Evolutionary conservation across 1,284 basidiomycete genomes (phyloP).

Genomic region (Gymnopus androsaceus): DNA sequence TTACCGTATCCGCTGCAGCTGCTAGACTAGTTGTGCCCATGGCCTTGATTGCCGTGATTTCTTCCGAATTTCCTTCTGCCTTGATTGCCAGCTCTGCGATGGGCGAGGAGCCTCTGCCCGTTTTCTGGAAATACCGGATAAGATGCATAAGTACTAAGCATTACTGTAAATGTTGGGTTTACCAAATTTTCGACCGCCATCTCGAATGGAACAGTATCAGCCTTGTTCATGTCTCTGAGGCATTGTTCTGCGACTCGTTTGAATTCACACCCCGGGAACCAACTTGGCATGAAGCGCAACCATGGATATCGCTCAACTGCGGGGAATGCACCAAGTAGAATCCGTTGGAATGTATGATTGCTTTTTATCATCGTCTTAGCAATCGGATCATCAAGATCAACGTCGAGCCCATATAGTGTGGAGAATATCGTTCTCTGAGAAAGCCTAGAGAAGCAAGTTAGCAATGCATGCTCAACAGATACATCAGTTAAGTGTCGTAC

Average conservation of each 20-base stretch:
- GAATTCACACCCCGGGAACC: conserved; percentile 14
- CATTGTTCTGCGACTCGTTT: background rate
- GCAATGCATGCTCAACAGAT: conserved; percentile 19
- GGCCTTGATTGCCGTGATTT: conserved; percentile 2
- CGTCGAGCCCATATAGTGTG: conserved; percentile 18
- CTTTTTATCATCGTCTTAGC: conserved; percentile 18
- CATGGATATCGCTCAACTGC: conserved; percentile 5
- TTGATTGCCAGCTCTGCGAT: conserved; percentile 1
- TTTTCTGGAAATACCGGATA: background rate
- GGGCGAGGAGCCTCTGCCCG: background rate
- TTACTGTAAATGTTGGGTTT: background rate
- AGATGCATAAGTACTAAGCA: background rate
- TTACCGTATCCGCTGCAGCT: conserved; percentile 15
- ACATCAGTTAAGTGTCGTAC: conserved; percentile 27
- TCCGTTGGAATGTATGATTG: background rate
- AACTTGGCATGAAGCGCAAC: conserved; percentile 10
- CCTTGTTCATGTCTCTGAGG: background rate
- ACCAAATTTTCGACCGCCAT: conserved; percentile 2
- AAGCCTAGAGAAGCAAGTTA: conserved; percentile 19
- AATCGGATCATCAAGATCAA: conserved; percentile 24
- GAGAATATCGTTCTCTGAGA: background rate
- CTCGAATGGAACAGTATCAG: conserved; percentile 3
- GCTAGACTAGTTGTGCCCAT: conserved; percentile 1
- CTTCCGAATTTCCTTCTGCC: background rate
- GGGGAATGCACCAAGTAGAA: background rate